A percentile compares a stretch with the other conserved stretches of the same genome.
Conservation (phyloP, 768 basidiomycete species). For the Chalciporus piperatus region DNA sequence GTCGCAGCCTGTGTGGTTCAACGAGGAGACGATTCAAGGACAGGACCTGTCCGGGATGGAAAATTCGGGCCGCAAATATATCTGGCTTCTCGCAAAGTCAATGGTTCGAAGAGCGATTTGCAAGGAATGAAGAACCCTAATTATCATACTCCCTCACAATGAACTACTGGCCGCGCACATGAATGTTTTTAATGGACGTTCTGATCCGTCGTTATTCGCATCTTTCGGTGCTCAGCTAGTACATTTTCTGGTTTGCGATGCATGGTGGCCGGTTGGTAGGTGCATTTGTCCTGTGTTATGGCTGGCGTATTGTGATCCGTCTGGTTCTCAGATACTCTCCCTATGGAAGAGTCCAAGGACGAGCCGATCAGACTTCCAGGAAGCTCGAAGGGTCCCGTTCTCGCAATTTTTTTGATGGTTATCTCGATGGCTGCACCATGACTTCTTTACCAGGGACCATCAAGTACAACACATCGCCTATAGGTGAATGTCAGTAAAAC, state of each 20-base stretch:
- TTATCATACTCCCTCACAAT: background rate
- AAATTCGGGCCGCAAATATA: background rate
- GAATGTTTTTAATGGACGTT: background rate
- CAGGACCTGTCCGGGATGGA: background rate
- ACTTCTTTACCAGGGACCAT: slow-evolving; percentile 23
- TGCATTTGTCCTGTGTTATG: background rate
- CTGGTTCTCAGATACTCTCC: slow-evolving; percentile 1
- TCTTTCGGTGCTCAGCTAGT: slow-evolving; percentile 5
- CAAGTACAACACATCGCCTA: slow-evolving; percentile 14
- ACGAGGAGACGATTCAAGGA: background rate
- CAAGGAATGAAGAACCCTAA: slow-evolving; percentile 19
- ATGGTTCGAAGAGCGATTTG: slow-evolving; percentile 19
- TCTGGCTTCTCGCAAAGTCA: slow-evolving; percentile 8
- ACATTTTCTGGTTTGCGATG: no score
- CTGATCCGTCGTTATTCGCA: slow-evolving; percentile 1
- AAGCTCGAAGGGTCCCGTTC: slow-evolving; percentile 12
- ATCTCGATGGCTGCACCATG: slow-evolving; percentile 12
- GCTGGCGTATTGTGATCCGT: background rate
- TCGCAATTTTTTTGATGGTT: slow-evolving; percentile 13
- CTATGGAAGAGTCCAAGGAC: background rate
- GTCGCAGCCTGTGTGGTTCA: background rate
- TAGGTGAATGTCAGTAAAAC: slow-evolving; percentile 1
- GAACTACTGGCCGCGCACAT: background rate
- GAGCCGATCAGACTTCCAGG: slow-evolving; percentile 15
- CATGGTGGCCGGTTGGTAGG: slow-evolving; percentile 1